A percentile compares a stretch with the other conserved stretches of the same genome.
Evolutionary conservation across 108 stramenopile genomes (phyloP).

Genomic region (Conticribra guillardii): DNA sequence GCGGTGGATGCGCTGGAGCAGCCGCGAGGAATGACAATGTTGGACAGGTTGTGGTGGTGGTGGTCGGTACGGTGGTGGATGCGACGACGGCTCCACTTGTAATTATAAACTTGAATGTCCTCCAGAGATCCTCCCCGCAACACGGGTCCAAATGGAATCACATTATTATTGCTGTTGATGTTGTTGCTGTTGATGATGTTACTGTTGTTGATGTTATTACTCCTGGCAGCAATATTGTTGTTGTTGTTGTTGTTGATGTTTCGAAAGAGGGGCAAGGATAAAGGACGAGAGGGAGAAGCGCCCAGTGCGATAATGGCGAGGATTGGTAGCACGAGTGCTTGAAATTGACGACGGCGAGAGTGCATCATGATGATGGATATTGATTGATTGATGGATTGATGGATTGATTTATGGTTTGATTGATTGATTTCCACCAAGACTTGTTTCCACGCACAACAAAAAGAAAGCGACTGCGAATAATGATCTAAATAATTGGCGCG

Average conservation of each 20-base stretch:
- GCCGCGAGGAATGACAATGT: neutral
- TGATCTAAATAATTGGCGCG: too few species aligned
- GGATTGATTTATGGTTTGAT: too few species aligned
- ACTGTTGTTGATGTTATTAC: neutral
- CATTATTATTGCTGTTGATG: neutral
- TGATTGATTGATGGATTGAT: too few species aligned
- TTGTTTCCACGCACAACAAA: too few species aligned
- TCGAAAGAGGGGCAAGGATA: too few species aligned
- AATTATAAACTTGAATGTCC: neutral
- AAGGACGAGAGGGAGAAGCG: constrained; percentile 6
- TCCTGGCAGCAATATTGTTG: neutral
- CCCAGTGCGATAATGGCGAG: constrained; percentile 17
- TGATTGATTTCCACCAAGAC: too few species aligned
- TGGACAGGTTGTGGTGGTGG: neutral
- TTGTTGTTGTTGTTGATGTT: neutral
- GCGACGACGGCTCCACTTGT: too few species aligned
- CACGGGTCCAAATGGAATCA: constrained; percentile 1
- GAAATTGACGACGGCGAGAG: too few species aligned
- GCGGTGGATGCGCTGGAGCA: neutral
- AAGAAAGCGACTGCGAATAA: too few species aligned
- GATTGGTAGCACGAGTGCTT: too few species aligned
- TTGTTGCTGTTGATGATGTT: neutral
- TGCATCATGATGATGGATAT: too few species aligned
- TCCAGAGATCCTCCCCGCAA: neutral
- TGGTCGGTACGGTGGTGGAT: neutral